Base-by-base conservation (phyloP, 148 eudicot species). In the Vaccinium corymbosum region DNA sequence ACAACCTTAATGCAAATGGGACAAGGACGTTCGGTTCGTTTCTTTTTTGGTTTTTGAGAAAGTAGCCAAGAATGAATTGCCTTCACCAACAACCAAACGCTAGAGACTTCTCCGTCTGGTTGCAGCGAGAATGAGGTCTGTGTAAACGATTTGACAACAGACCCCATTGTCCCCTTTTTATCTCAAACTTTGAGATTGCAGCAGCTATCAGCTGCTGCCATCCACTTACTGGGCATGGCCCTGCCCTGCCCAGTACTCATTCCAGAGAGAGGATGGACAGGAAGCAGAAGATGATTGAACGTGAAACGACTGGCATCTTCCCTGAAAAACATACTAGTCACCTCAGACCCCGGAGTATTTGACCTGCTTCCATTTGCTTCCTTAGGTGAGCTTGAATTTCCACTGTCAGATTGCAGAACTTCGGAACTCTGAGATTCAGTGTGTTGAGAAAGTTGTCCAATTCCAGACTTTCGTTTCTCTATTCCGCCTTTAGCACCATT, bases 391-490 rank as follows among this genome's bases (percentile, higher is more conserved):
- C 80, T 83, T 32, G 52, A 64, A 71, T 87, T 84, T 72, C 86
- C 82, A 42, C 87, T 76, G 64, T 88, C 88, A 13, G 88, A 89
- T 78, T 92, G 89, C 80, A 92, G 19, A 32, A 90, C 88, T 80
- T 92, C 94, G 12, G 92, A 90, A 70, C 76, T 85, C 80, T 89
- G 92, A 85, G 93, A 91, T 50, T 84, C 87, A 12, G 88, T 70
- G 4, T 91, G 85, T 55, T 81, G 87, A 48, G 70, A 57, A 27
- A 77, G 29, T 27, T 73, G 57, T 51, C 68, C 76, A 76, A 73
- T 35, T 10, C 71, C 16, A 4, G 12, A 42, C 84, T 76, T 83
- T 62, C 79, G 82, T 6, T 59, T 49, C 42, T 53, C 82, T 7
- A 7, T 57, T 68, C 71, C 80, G 7, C 53, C 76, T 4, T 80